Percentiles rank a stretch among this genome's conserved stretches.
Evolutionary conservation across 1,284 basidiomycete species (phyloP).

Genomic region (Ceratorhiza oryzae-sativae): DNA sequence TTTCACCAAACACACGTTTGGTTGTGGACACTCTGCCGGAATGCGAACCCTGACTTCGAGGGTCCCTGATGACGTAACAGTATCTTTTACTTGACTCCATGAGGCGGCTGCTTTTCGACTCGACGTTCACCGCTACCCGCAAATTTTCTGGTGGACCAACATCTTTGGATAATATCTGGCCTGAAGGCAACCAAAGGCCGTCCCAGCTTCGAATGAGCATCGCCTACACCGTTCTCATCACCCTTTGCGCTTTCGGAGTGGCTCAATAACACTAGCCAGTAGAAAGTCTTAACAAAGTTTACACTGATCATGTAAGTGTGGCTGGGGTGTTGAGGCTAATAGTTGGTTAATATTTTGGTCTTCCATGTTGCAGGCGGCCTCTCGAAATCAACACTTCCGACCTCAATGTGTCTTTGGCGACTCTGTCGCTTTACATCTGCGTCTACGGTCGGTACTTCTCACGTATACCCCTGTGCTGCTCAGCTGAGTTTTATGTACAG

Average conservation of each 20-base stretch:
- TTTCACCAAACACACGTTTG: too few relatives aligned
- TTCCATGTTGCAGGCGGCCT: not conserved
- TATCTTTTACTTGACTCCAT: too few relatives aligned
- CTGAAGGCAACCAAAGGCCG: conserved; percentile 4
- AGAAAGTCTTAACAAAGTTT: not conserved
- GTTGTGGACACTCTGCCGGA: too few relatives aligned
- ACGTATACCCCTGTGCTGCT: not conserved
- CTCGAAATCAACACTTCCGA: conserved; percentile 24
- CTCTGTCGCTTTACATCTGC: conserved; percentile 34
- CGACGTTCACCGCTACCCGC: not conserved
- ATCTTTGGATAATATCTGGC: not conserved
- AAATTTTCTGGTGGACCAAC: not conserved
- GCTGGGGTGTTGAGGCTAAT: too few relatives aligned
- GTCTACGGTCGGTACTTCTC: not conserved
- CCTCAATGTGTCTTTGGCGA: conserved; percentile 34
- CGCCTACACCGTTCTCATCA: not conserved
- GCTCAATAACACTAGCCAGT: conserved; percentile 38
- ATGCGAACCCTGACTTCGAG: too few relatives aligned
- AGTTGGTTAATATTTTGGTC: not conserved
- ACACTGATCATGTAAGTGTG: conserved; percentile 9
- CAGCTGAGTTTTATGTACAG: not conserved
- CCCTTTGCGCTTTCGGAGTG: not conserved
- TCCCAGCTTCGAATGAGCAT: not conserved
- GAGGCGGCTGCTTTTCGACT: too few relatives aligned
- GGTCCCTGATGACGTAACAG: too few relatives aligned